These are phyloP conservation scores for Coemansia sp. DNA, from an alignment of 192 early-diverging fungal species.

Conservation along the genomic window DNA sequence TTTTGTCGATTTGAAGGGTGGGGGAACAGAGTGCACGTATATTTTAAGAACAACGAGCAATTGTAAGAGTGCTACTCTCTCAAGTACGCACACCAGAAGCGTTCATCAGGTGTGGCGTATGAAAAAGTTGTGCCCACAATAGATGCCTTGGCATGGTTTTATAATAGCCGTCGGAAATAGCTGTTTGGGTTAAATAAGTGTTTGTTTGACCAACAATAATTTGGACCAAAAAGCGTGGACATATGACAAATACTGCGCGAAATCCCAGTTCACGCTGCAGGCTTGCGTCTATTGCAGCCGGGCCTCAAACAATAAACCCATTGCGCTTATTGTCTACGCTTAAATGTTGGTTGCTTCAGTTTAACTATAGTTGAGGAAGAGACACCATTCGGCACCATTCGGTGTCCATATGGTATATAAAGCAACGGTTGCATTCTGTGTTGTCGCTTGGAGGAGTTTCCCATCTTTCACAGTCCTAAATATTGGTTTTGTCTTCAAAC, in stretches of 20 bases:
- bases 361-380: background rate
- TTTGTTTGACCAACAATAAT: background rate
- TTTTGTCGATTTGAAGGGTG: too few species aligned
- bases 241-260: background rate
- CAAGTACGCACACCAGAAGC: too few species aligned
- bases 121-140: background rate
- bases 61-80: too few species aligned
- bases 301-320: background rate
- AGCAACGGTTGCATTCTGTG: background rate
- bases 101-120: too few species aligned
- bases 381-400: background rate
- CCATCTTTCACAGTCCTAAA: background rate
- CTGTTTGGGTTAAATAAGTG: background rate
- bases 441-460: background rate
- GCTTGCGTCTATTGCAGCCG: background rate
- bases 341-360: background rate
- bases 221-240: background rate
- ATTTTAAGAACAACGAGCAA: too few species aligned
- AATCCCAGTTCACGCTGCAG: background rate
- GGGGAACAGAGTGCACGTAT: too few species aligned
- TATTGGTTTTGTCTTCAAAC: background rate
- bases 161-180: background rate
- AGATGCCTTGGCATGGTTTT: background rate
- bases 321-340: slow-evolving; percentile 1
- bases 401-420: background rate